Base-by-base conservation (phyloP, 495 filamentous ascomycete species). In the Aspergillus nanangensis region DNA sequence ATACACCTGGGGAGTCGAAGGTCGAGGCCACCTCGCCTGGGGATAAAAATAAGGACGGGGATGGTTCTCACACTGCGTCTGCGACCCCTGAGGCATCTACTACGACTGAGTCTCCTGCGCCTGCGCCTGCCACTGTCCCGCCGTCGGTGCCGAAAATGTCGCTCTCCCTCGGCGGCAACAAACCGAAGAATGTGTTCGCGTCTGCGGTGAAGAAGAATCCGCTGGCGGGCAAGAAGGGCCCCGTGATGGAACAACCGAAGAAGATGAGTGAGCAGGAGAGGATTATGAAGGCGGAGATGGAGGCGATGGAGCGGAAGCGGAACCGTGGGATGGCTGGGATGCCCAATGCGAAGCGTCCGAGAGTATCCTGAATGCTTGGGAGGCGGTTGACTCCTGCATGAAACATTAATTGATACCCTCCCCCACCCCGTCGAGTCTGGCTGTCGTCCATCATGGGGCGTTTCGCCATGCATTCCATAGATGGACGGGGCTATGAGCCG, bases 261-360 rank as follows among this genome's bases (percentile, higher is more conserved):
- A 79, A 78, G 25, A 89, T 93, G 77, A 87, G 84, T 50, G 86
- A 93, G 62, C 86, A 85, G n/a, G 89, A 94, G 51, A 74, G 89
- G 45, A 93, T 93, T 47, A 95, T 95, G 89, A 87, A 83, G 61
- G 84, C 87, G 49, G 89, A 92, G 50, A 72, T 75, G 67, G 70
- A 91, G 55, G 62, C 66, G 53, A 75, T 87, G 57, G 84, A 92
- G 54, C 71, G 77, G 27, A 92, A 91, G 61, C 74, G 83, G 8
- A 54, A 61, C 31, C 57, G 60, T 35, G 63, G 60, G 9, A 53
- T 53, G 8, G 59, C 60, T 22, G 65, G 57, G 1, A 60, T 64
- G 15, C 59, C 58, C 7, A 60, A 63, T 41, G 38, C 58, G 7
- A 72, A 72, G 48, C 61, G 69, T 19, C 60, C 65, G 13, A 67